Base-by-base conservation (phyloP, 2,329 filamentous ascomycete species). In the Cladosporium austrohemisphaericum region DNA sequence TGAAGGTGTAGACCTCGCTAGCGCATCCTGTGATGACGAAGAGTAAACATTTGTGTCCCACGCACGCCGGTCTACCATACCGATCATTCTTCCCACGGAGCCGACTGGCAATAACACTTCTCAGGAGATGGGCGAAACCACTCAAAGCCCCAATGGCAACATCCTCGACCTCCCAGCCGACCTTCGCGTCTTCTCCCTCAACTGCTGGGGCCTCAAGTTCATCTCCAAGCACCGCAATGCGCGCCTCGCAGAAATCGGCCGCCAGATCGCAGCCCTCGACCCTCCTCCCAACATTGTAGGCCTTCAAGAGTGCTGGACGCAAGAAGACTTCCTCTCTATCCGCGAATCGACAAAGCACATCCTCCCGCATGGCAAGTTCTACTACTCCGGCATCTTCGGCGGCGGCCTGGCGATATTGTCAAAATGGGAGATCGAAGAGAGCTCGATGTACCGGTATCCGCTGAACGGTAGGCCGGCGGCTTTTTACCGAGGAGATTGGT, bases 141-240 rank as follows among this genome's bases (percentile, higher is more conserved):
- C n/a, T n/a, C n/a, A n/a, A n/a, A n/a, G n/a, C 8, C 25, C 44
- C 18, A 31, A 23, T 8, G 7, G 10, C 33, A 37, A 23, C 19
- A 47, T 47, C 33, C 33, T 47, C 33, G 44, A 47, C 44, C 44
- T 47, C 10, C 44, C 44, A 23, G 16, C 78, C 14, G 72, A 71
- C 25, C 77, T 97, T 65, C 85, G 86, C 63, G 77, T 97, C 58
- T 73, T 96, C 57, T 93, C 88, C 4, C 81, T 95, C 67, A 98
- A 98, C 71, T 96, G 90, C 80, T 97, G 93, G 92, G 93, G 93
- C 44, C 82, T 97, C 54, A 92, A 94, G 63, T 89, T 83, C 72
- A 77, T 97, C 62, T 84, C 91, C 44, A 84, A 84, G 57, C 80
- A 87, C 58, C 88, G 91, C 57, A 74, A 79, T 56, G 84, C 86